Conservation (phyloP, 164 flowering plant species). For the Chimonanthus praecox region DNA sequence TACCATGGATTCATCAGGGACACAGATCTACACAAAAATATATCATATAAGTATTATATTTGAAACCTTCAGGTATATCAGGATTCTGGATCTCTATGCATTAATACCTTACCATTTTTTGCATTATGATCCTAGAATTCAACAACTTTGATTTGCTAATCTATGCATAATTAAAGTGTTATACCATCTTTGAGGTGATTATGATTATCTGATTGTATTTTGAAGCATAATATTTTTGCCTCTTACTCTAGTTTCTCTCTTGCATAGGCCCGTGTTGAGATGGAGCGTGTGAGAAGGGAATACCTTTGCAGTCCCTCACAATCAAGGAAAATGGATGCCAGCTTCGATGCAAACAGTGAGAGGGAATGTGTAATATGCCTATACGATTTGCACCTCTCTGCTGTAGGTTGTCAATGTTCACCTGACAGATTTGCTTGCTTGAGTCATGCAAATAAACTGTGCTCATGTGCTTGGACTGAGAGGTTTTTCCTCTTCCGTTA, state of each 20-base stretch:
- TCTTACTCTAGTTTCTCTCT: slow-evolving; percentile 10
- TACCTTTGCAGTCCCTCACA: slow-evolving; percentile 40
- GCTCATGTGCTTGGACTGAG: slow-evolving; percentile 57
- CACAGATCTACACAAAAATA: no score
- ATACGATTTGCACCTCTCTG: slow-evolving; percentile 69
- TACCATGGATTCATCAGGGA: no score
- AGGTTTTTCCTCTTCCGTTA: slow-evolving; percentile 57
- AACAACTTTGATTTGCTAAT: not conserved
- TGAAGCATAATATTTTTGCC: not conserved
- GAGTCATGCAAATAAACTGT: slow-evolving; percentile 58
- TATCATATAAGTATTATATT: no score
- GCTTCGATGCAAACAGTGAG: slow-evolving; percentile 42
- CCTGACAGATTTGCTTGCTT: slow-evolving; percentile 59
- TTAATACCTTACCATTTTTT: not conserved
- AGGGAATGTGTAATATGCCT: slow-evolving; percentile 59
- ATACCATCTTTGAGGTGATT: not conserved
- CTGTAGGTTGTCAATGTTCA: slow-evolving; percentile 64
- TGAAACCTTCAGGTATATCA: not conserved
- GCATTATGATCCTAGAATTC: not conserved
- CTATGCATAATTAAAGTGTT: no score
- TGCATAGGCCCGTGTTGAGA: slow-evolving; percentile 46
- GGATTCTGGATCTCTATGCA: not conserved
- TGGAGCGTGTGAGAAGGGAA: slow-evolving; percentile 46
- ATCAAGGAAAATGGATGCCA: slow-evolving; percentile 43
- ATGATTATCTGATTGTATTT: not conserved